These are phyloP conservation scores for Kodamaea hsintzibuensis DNA, from an alignment of 805 yeast genomes.

Conservation along the genomic window DNA sequence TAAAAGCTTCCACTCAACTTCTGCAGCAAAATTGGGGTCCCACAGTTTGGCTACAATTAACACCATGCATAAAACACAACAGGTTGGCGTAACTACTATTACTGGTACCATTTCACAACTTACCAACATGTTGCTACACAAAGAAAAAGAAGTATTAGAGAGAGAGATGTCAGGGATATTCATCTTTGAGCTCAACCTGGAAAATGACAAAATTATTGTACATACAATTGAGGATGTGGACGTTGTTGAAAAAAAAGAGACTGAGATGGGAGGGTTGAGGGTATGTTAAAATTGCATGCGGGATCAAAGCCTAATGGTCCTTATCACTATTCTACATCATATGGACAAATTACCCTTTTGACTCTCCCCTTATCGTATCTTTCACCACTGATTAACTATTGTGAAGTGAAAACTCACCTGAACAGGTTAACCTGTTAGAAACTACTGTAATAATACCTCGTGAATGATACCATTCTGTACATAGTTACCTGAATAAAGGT, in stretches of 20 bases:
- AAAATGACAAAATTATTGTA: constrained; percentile 55
- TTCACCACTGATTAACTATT: not conserved
- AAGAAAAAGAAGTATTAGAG: constrained; percentile 26
- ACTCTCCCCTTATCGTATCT: not conserved
- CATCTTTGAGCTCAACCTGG: constrained; percentile 60
- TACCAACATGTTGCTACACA: constrained; percentile 3
- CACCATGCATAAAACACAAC: constrained; percentile 2
- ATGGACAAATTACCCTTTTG: not conserved
- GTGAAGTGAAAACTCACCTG: too few species aligned
- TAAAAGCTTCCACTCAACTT: constrained; percentile 27
- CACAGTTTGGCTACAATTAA: constrained; percentile 7
- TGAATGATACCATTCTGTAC: not conserved
- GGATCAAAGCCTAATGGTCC: too few species aligned
- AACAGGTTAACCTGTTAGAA: too few species aligned
- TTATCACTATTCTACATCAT: too few species aligned
- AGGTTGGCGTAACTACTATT: not conserved
- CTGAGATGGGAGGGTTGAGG: constrained; percentile 27
- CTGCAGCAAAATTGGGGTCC: constrained; percentile 32
- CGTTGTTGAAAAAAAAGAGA: constrained; percentile 46
- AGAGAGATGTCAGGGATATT: constrained; percentile 56
- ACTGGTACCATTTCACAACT: not conserved
- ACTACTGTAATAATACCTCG: not conserved
- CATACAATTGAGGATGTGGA: constrained; percentile 71
- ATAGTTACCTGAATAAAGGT: not conserved
- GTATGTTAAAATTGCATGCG: too few species aligned